These are phyloP conservation scores for Leccinum truebloodii DNA, from an alignment of 768 basidiomycete species.

Conservation along the genomic window DNA sequence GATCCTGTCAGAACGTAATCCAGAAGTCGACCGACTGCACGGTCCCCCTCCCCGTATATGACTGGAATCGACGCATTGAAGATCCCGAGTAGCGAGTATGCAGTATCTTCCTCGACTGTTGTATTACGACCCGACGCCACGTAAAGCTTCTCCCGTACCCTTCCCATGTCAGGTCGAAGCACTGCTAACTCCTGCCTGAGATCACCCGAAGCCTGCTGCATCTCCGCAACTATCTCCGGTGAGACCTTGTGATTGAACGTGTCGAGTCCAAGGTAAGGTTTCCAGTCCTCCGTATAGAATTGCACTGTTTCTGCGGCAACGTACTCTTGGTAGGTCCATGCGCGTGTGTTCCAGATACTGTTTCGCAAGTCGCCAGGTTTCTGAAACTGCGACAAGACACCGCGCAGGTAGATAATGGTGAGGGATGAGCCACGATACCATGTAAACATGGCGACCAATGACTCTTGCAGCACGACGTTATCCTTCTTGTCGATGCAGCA, in stretches of 20 bases:
- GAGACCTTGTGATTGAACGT: neutral
- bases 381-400: neutral
- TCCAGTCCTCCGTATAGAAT: neutral
- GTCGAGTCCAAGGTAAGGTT: neutral
- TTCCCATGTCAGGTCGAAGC: neutral
- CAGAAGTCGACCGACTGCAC: neutral
- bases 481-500: neutral
- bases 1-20: neutral
- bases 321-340: neutral
- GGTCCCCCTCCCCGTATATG: neutral
- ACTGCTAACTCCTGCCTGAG: neutral
- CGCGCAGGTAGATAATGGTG: neutral
- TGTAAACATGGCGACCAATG: neutral
- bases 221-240: neutral
- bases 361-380: neutral
- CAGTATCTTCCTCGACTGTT: neutral
- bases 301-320: neutral
- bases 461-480: neutral
- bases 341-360: neutral
- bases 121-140: neutral
- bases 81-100: neutral
- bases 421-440: neutral
- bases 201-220: neutral
- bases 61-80: neutral
- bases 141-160: neutral